Evolutionary conservation across 1,284 basidiomycete genomes (phyloP), one percentile per base, ranked within the genome.

Genomic region (Lentinula novae-zelandiae): DNA sequence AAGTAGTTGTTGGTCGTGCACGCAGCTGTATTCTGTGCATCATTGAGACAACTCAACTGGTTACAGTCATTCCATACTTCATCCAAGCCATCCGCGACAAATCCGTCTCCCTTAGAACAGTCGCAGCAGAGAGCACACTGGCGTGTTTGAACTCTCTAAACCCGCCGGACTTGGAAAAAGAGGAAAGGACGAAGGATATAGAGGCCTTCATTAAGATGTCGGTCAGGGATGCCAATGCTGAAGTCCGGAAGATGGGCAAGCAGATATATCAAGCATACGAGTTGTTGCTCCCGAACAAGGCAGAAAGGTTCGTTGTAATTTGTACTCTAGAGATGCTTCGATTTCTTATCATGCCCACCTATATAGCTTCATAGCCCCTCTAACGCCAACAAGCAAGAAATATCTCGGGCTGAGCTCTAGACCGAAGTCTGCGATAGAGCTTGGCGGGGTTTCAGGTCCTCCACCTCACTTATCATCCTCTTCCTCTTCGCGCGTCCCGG

Each of bases 231-330:
- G 82, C 89, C n/a, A 91, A 82, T 68, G 84, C 86, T 12, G 91
- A 92, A 61, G 82, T 93, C 20, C 77, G 93, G 64, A 88, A 86
- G 68, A 73, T 83, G 15, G 83, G 84, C 61, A 83, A 85, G 69
- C 82, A 85, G 67, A 76, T 92, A 13, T 94, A 92, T 70, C 86
- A 87, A 60, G 87, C 87, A 0, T 95, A 94, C 71, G 84, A 84
- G 64, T 73, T 83, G 6, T 72, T 92, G 49, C 78, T 93, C 58
- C 90, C 91, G 0, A 70, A 73, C 27, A 79, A 91, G 54, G 80
- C 93, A 0, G 81, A 86, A 10, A 80, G 73, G 92, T 92, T 70
- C 38, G 85, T 78, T 12, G 9, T 5, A 31, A 8, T 22, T 2
- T 33, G 44, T 61, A 54, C 13, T 60, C 57, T 38, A 12, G 56